Conservation (phyloP, 2,329 filamentous ascomycete genomes). For the Pseudogymnoascus sp. region DNA sequence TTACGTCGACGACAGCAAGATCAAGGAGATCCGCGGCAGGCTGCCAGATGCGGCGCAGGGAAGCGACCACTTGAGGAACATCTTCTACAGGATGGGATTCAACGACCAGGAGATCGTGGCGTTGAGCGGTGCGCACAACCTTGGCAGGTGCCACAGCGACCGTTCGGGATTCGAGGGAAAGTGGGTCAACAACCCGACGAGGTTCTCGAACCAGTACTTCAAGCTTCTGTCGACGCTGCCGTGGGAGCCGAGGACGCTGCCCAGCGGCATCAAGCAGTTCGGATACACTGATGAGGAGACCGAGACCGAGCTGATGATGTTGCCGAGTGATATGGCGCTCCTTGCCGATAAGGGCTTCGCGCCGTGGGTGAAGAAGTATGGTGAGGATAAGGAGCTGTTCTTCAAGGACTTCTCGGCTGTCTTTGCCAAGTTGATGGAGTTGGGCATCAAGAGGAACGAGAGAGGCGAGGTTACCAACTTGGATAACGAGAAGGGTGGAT, state of each 20-base stretch:
- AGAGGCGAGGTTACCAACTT: conserved; percentile 44
- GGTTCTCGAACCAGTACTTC: conserved; percentile 51
- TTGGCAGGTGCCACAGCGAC: conserved; percentile 47
- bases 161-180: conserved; percentile 48
- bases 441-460: conserved; percentile 49
- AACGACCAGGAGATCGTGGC: conserved; percentile 53
- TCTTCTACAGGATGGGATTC: conserved; percentile 54
- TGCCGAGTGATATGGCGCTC: conserved; percentile 55
- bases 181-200: conserved; percentile 52
- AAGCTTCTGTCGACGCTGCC: conserved; percentile 41
- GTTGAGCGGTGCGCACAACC: conserved; percentile 46
- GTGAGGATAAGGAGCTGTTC: conserved; percentile 52
- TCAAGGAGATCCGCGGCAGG: conserved; percentile 42
- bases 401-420: conserved; percentile 51
- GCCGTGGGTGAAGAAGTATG: conserved; percentile 50
- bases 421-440: conserved; percentile 52
- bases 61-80: conserved; percentile 44
- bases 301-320: conserved; percentile 53
- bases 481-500: conserved; percentile 50
- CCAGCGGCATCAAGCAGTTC: conserved; percentile 48
- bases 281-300: conserved; percentile 49
- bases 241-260: conserved; percentile 46
- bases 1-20: conserved; percentile 50
- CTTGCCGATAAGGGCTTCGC: conserved; percentile 44
- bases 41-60: conserved; percentile 47